Conservation (phyloP, 2,329 filamentous ascomycete genomes). For the Penicillium sp. region DNA sequence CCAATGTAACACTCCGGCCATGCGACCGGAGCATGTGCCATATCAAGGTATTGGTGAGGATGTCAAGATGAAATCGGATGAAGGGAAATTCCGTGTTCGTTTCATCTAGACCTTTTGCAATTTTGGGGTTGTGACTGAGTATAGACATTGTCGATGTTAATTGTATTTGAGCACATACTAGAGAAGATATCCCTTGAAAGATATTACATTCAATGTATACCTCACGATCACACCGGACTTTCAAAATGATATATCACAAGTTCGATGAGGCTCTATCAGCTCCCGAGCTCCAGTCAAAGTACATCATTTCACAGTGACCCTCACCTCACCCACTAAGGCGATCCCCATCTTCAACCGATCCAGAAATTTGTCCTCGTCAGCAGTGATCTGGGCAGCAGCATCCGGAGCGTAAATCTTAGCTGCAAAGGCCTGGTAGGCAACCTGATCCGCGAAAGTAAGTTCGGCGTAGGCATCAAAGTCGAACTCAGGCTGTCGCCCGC, state of each 20-base stretch:
- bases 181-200: background rate
- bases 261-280: background rate
- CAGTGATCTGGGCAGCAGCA: conserved; percentile 16
- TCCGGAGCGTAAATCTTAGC: conserved; percentile 13
- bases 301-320: background rate
- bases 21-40: conserved; percentile 19
- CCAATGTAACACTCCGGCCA: conserved; percentile 22
- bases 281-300: background rate
- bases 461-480: conserved; percentile 19
- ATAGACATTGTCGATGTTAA: too few species aligned
- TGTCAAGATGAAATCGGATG: background rate
- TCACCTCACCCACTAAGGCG: conserved; percentile 3
- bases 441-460: conserved; percentile 17
- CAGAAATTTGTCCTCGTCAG: conserved; percentile 19
- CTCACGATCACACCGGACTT: background rate
- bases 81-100: background rate
- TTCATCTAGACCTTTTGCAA: background rate
- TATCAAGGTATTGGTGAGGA: background rate
- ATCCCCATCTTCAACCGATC: conserved; percentile 13
- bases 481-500: conserved; percentile 16
- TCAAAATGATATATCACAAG: background rate
- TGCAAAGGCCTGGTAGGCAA: conserved; percentile 11
- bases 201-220: background rate
- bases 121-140: background rate
- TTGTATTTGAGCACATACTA: background rate